Base-by-base conservation (phyloP, 192 early-diverging fungal genomes). In the Backusella westeae region DNA sequence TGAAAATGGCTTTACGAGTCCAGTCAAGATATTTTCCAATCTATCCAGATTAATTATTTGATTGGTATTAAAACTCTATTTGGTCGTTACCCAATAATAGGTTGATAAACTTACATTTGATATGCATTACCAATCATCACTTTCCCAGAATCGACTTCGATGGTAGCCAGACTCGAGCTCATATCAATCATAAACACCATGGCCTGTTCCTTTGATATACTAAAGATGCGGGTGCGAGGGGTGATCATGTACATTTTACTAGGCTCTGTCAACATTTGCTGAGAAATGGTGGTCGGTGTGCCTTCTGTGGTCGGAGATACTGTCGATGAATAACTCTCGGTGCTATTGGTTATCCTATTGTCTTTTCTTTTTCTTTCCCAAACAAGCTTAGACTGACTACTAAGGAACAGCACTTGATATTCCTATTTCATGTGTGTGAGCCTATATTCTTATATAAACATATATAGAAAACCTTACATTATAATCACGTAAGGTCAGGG, bases 121-220 rank as follows among this genome's bases (percentile, higher is more conserved):
- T 85, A 84, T 23, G 85, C 85, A 68, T 87, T 82, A 15, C 82
- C 84, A 67, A 90, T 87, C 46, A 90, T 77, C 21, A 87, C 78
- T 19, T 78, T 52, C 34, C 71, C 78, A 14, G 81, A 75, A 9
- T 63, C 73, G 14, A 78, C 77, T 44, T 90, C 87, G 6, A 88
- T 85, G 3, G 89, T 89, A 17, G 90, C 85, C 78, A 95, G 87
- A 65, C 89, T 91, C 0, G 92, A 89, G 12, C 84, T 89, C 29
- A 91, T 82, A 78, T 95, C 93, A 46, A 95, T 81, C 66, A 94
- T 80, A 74, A 94, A 89, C 3, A 91, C 89, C 32, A 92, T 81
- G 0, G 89, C 80, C 71, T 94, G 88, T 76, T 90, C 81, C 26
- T 82, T 77, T 39, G 87, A 85, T 52, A 92, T 70, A 8, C 81